Base-by-base conservation (phyloP, 768 basidiomycete genomes). In the Crassisporium funariophilum region DNA sequence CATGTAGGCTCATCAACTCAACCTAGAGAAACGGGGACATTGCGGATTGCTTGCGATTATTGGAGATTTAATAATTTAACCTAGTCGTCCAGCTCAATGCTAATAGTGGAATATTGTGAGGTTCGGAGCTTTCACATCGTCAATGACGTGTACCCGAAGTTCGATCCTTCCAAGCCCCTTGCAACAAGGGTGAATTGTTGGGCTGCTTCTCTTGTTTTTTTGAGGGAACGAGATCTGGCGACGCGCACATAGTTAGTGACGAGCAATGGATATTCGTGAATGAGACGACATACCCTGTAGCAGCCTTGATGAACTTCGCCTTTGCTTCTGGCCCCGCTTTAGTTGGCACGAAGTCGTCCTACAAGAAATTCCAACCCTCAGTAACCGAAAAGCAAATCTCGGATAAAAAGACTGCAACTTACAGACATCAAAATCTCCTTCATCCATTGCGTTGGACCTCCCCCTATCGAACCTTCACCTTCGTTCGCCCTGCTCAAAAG, bases 171-270 rank as follows among this genome's bases (percentile, higher is more conserved):
- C 46, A 94, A 65, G 2, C 92, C 92, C 58, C 92, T 70, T 9
- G 91, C 86, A 15, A 95, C 78, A 0, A 95, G 74, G 1, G 86
- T 86, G 64, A 95, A 94, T 52, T 95, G 89, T 54, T 92, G 84
- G 9, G 91, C 84, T 0, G 92, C 91, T 29, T 93, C 91, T 52
- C 87, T 73, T 25, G 84, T 91, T 54, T 75, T 77, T 60, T 84
- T 86, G 2, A 82, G 69, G 13, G 87, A 87, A 33, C 88, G 77
- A 25, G 89, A 83, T 20, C 88, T 88, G 35, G 1, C 21, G 46
- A 29, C 46, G 35, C 15, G 4, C 15, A 49, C 41, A 46, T 8
- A 31, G 22, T 8, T 35, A n/a, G 41, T 12, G 10, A 25, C 5
- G 21, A 40, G 22, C 17, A 34, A 36, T 17, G 9, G 1, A 35